Percentiles rank a stretch among this genome's conserved stretches.
Conservation (phyloP, 2,329 filamentous ascomycete genomes). For the Aspergillus fumigatiaffinis region DNA sequence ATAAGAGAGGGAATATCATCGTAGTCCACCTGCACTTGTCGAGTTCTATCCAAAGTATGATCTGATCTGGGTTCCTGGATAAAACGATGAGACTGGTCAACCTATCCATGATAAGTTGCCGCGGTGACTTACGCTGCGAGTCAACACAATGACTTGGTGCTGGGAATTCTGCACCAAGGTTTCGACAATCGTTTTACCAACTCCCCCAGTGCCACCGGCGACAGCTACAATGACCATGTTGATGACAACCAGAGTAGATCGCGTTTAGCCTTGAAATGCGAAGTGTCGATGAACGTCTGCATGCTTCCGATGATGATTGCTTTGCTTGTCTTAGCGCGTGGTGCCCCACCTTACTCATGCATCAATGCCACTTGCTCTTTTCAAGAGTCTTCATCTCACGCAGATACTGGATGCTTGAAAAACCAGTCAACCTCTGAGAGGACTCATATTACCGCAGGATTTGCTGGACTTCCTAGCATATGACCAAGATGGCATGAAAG, state of each 20-base stretch:
- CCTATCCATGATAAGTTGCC: not conserved
- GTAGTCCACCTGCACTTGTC: constrained; percentile 32
- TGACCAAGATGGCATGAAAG: not conserved
- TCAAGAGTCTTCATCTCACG: no score
- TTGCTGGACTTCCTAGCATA: not conserved
- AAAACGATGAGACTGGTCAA: not conserved
- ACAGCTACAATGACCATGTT: constrained; percentile 44
- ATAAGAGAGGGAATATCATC: constrained; percentile 25
- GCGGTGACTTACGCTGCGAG: constrained; percentile 34
- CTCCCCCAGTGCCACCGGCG: constrained; percentile 45
- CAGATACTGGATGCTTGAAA: not conserved
- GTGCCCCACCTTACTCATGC: not conserved
- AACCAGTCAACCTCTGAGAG: no score
- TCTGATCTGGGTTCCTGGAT: constrained; percentile 2
- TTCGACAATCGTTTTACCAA: constrained; percentile 48
- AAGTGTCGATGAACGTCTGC: not conserved
- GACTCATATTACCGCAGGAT: not conserved
- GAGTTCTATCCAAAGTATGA: constrained; percentile 2
- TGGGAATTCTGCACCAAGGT: constrained; percentile 31
- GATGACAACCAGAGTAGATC: not conserved
- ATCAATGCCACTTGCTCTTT: no score
- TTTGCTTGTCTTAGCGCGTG: not conserved
- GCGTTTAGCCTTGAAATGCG: not conserved
- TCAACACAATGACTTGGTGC: constrained; percentile 40
- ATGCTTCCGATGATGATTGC: not conserved